Percentiles rank a stretch among this genome's conserved stretches.
Conservation (phyloP, 192 early-diverging fungal species). For the Backusella circina region DNA sequence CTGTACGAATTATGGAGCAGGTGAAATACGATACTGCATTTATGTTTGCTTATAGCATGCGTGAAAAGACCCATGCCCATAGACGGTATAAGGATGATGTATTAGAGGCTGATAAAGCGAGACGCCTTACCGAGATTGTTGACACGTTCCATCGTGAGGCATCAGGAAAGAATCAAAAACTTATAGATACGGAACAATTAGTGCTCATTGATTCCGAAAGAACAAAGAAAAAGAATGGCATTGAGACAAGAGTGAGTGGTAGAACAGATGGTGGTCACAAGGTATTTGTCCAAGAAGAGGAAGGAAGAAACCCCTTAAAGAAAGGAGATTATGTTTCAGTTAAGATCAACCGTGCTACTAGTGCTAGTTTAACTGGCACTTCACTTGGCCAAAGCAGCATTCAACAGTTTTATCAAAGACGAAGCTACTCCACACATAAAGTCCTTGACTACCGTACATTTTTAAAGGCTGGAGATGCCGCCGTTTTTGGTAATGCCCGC, state of each 20-base stretch:
- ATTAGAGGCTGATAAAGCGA: slow-evolving; percentile 53
- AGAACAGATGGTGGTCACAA: slow-evolving; percentile 68
- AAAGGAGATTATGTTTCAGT: slow-evolving; percentile 29
- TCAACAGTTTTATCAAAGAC: slow-evolving; percentile 5
- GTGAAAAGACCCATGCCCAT: slow-evolving; percentile 73
- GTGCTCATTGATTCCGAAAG: slow-evolving; percentile 54
- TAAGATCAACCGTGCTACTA: slow-evolving; percentile 14
- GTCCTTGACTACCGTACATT: not conserved
- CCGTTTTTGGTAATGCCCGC: not conserved
- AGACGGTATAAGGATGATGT: slow-evolving; percentile 66
- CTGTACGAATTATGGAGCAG: slow-evolving; percentile 59
- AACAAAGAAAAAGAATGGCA: slow-evolving; percentile 36
- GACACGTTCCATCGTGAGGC: slow-evolving; percentile 59
- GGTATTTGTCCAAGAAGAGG: slow-evolving; percentile 49
- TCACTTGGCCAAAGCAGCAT: slow-evolving; percentile 2
- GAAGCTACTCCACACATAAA: not conserved
- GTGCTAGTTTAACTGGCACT: slow-evolving; percentile 23
- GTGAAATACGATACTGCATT: slow-evolving; percentile 73
- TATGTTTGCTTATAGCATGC: slow-evolving; percentile 79
- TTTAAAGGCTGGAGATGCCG: slow-evolving; percentile 6
- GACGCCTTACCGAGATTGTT: slow-evolving; percentile 65
- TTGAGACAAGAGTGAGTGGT: slow-evolving; percentile 41
- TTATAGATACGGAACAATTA: slow-evolving; percentile 45
- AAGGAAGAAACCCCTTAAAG: not conserved
- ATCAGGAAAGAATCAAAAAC: slow-evolving; percentile 43